A percentile compares a stretch with the other conserved stretches of the same genome.
phyloP scores from a whole-genome alignment of 2,329 filamentous ascomycete species.

The Colletotrichum endophyticum region DNA sequence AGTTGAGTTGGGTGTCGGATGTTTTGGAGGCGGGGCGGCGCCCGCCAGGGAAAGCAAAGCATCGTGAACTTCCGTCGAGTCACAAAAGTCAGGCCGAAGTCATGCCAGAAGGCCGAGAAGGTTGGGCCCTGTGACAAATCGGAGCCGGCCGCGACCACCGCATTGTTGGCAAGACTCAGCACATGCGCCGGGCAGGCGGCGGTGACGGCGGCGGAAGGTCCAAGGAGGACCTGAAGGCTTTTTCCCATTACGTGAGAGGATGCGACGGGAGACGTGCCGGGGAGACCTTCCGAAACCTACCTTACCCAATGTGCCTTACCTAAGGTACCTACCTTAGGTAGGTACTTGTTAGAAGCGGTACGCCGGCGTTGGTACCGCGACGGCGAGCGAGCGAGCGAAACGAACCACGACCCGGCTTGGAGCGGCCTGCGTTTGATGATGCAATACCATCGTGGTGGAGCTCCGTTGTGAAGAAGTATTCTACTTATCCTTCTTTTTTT shows the following conservation, averaged over 20 bases:
- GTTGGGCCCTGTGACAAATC: neutral
- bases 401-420: neutral
- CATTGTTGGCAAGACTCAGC: neutral
- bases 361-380: neutral
- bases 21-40: neutral
- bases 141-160: neutral
- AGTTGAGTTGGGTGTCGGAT: neutral
- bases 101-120: neutral
- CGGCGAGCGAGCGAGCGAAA: neutral
- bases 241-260: conserved; percentile 5
- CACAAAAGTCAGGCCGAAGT: neutral
- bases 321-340: neutral
- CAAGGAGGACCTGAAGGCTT: neutral
- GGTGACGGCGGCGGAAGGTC: neutral
- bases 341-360: neutral
- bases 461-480: neutral
- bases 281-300: neutral
- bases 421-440: neutral
- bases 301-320: neutral
- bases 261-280: neutral
- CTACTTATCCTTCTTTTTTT: neutral
- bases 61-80: neutral
- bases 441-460: neutral
- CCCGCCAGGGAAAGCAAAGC: neutral
- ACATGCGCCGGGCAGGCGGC: neutral